Conservation (phyloP, 2,329 filamentous ascomycete species). For the Penicillium hordei region DNA sequence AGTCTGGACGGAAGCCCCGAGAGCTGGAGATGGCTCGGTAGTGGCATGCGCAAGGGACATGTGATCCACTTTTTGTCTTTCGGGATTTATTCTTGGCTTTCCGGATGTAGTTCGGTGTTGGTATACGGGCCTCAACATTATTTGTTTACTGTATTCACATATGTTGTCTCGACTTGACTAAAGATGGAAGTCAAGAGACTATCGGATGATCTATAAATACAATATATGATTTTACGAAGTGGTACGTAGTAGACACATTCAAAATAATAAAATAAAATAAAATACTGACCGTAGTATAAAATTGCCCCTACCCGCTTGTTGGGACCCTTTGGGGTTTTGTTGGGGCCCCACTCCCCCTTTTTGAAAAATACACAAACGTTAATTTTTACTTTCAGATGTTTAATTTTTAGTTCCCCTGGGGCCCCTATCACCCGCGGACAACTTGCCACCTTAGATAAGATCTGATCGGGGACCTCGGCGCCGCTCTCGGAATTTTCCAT, state of each 20-base stretch:
- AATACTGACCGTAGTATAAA: not conserved
- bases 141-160: not conserved
- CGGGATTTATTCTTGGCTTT: not conserved
- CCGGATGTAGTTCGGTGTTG: not conserved
- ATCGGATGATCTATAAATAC: not conserved
- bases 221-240: not conserved
- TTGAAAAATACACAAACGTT: slow-evolving; percentile 10
- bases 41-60: slow-evolving; percentile 6
- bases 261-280: not conserved
- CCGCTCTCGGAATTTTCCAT: not conserved
- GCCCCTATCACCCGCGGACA: not conserved
- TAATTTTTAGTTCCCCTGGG: slow-evolving; percentile 1
- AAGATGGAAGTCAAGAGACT: not conserved
- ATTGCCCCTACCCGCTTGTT: slow-evolving; percentile 17
- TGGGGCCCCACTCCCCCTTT: slow-evolving; percentile 20
- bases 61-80: not conserved
- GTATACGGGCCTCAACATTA: not conserved
- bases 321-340: slow-evolving; percentile 25
- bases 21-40: not conserved
- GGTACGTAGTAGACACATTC: not conserved
- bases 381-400: slow-evolving; percentile 1
- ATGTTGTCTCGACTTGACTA: not conserved
- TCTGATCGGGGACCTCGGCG: not conserved
- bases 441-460: slow-evolving; percentile 15
- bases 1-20: not conserved